Base-by-base conservation (phyloP, 257 asterid species). In the Verbascum thapsus region DNA sequence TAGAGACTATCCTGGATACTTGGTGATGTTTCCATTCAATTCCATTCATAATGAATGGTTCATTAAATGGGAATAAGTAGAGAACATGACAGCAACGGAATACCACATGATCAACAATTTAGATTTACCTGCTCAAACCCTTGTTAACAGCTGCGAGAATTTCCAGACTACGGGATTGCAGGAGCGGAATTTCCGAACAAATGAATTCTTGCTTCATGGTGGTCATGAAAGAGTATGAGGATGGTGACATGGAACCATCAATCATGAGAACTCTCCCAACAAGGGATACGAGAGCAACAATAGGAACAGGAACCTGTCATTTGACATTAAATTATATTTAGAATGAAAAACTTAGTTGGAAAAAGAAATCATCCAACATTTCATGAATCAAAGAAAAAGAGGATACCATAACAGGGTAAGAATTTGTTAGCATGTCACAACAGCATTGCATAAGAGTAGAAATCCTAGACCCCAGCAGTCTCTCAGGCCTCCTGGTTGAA, bases 281-380 rank as follows among this genome's bases (percentile, higher is more conserved):
- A 76, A 92, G 73, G 59, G 91, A 83, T 43, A 87, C 44, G 40
- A 92, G 73, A 35, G 85, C 81, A 57, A 54, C 66, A 54, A 85
- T 72, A 63, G 95, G 96, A 67, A 89, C 86, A 54, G 85, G 56
- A 66, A 90, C 99, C 99, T 94, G 75, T 53, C 60, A 78, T 70
- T 63, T 30, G 10, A 66, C 34, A 58, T 11, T 15, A 48, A n/a
- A 56, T n/a, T 7, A 45, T 58, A 64, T 42, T 67, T 56, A 51
- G 38, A 22, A 61, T 10, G 47, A 34, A 60, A 58, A 39, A n/a
- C 49, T 13, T 22, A 50, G 43, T 17, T 44, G 22, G 51, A 57
- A 55, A 69, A 10, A n/a, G n/a, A n/a, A 52, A 50, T 47, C 62
- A 53, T 66, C 49, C 58, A n/a, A n/a, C n/a, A n/a, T 37, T 37